phyloP scores from a whole-genome alignment of 2,329 filamentous ascomycete species.

The Apiospora marii region DNA sequence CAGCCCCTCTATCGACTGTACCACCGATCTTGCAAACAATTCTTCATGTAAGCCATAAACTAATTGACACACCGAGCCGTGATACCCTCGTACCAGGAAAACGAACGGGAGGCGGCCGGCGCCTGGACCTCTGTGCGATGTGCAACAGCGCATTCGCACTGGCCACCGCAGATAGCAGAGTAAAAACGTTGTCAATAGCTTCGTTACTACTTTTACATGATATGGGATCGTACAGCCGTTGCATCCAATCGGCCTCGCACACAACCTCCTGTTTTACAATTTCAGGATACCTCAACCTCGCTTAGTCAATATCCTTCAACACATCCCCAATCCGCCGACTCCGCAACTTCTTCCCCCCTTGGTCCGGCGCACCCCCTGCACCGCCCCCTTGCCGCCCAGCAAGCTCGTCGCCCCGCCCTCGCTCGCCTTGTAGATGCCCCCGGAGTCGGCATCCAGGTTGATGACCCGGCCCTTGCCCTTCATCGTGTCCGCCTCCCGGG shows the following conservation, averaged over 20 bases:
- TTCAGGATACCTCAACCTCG: no score
- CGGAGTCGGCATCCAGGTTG: slow-evolving; percentile 44
- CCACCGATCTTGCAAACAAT: neutral
- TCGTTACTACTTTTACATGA: slow-evolving; percentile 12
- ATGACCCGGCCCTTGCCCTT: slow-evolving; percentile 51
- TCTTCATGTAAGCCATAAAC: neutral
- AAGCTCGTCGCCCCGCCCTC: slow-evolving; percentile 35
- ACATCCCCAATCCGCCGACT: neutral
- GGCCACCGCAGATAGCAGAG: neutral
- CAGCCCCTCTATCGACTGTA: neutral
- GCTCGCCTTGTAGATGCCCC: slow-evolving; percentile 48
- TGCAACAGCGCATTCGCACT: neutral
- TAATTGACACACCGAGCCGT: neutral
- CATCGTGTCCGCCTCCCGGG: slow-evolving; percentile 33
- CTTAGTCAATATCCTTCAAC: slow-evolving; percentile 2
- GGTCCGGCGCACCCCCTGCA: neutral
- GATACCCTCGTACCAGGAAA: neutral
- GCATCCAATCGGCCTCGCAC: neutral
- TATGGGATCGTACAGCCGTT: neutral
- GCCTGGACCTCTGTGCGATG: neutral
- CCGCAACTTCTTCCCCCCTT: slow-evolving; percentile 22
- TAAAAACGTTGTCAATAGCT: neutral
- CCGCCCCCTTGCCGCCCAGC: slow-evolving; percentile 1
- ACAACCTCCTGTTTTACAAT: no score
- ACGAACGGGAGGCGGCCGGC: neutral